A percentile compares a stretch with the other conserved stretches of the same genome.
Evolutionary conservation across 306 rosid species (phyloP).

Genomic region (Glycine soja): DNA sequence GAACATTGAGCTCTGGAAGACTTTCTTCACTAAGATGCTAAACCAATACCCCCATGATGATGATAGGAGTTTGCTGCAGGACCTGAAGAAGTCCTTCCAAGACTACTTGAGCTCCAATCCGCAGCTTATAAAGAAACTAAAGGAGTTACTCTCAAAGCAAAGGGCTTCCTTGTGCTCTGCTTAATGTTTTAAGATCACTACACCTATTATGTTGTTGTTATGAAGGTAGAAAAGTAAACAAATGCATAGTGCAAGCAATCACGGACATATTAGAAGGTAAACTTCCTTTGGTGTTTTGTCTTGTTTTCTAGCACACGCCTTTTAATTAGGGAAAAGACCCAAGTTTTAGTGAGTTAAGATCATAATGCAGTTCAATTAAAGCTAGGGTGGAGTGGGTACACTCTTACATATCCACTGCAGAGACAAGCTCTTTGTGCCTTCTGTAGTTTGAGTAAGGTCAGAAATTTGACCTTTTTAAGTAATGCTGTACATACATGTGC

Average conservation of each 20-base stretch:
- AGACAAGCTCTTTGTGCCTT: neutral
- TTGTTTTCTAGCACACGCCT: too few relatives aligned
- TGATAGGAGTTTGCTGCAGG: constrained; percentile 61
- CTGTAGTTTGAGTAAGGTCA: constrained; percentile 32
- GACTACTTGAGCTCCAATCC: constrained; percentile 77
- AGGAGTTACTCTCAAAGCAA: constrained; percentile 83
- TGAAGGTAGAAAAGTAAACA: neutral
- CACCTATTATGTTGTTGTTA: constrained; percentile 33
- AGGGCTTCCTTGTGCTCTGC: constrained; percentile 80
- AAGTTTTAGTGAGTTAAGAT: too few relatives aligned
- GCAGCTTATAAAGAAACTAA: constrained; percentile 68
- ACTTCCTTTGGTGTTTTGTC: too few relatives aligned
- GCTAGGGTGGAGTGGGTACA: neutral
- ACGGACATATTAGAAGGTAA: constrained; percentile 26
- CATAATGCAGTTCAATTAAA: neutral
- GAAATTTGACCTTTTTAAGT: constrained; percentile 33
- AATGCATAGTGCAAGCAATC: constrained; percentile 13
- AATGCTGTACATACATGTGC: constrained; percentile 38
- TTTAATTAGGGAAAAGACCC: too few relatives aligned
- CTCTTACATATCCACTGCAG: neutral
- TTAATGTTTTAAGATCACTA: constrained; percentile 49
- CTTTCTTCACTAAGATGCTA: constrained; percentile 79
- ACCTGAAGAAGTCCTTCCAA: constrained; percentile 79
- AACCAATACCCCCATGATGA: constrained; percentile 61
- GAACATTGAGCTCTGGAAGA: constrained; percentile 90